These are phyloP conservation scores for Fomes fomentarius DNA, from an alignment of 1,284 basidiomycete species.

Conservation along the genomic window DNA sequence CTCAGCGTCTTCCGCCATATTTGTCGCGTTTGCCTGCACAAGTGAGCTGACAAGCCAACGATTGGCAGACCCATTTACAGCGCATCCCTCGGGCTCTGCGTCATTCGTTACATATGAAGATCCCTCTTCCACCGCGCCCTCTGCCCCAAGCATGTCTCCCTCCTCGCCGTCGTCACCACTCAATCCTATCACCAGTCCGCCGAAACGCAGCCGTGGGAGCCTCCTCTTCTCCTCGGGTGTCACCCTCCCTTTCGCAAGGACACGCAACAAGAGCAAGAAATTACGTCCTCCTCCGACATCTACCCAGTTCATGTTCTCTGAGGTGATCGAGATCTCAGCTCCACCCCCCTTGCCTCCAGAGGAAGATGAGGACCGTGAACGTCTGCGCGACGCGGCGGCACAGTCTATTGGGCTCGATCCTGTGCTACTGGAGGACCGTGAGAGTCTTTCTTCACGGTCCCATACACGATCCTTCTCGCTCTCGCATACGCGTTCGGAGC, in stretches of 20 bases:
- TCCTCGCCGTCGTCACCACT: constrained; percentile 20
- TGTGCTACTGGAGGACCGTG: constrained; percentile 34
- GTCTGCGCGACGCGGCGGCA: constrained; percentile 72
- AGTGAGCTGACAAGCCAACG: constrained; percentile 12
- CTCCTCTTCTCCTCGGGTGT: constrained; percentile 23
- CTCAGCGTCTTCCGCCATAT: constrained; percentile 6
- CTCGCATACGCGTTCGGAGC: constrained; percentile 21
- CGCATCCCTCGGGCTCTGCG: constrained; percentile 31
- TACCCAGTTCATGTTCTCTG: constrained; percentile 52
- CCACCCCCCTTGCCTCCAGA: constrained; percentile 46
- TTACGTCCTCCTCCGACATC: constrained; percentile 35
- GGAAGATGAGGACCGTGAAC: constrained; percentile 71
- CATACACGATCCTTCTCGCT: constrained; percentile 22
- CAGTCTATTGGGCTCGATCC: constrained; percentile 68
- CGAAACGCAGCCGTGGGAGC: constrained; percentile 29
- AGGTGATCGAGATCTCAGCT: constrained; percentile 73
- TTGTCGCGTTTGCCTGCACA: constrained; percentile 10
- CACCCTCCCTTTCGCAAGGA: constrained; percentile 34
- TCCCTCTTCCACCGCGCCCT: constrained; percentile 10
- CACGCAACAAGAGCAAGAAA: constrained; percentile 46
- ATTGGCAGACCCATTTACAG: constrained; percentile 34
- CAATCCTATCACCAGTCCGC: constrained; percentile 13
- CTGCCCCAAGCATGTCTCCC: constrained; percentile 11
- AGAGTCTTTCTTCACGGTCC: constrained; percentile 23
- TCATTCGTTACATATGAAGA: constrained; percentile 35